Percentiles rank a stretch among this genome's conserved stretches.
phyloP scores from a whole-genome alignment of 192 early-diverging fungal species.

The Coemansia sp. region DNA sequence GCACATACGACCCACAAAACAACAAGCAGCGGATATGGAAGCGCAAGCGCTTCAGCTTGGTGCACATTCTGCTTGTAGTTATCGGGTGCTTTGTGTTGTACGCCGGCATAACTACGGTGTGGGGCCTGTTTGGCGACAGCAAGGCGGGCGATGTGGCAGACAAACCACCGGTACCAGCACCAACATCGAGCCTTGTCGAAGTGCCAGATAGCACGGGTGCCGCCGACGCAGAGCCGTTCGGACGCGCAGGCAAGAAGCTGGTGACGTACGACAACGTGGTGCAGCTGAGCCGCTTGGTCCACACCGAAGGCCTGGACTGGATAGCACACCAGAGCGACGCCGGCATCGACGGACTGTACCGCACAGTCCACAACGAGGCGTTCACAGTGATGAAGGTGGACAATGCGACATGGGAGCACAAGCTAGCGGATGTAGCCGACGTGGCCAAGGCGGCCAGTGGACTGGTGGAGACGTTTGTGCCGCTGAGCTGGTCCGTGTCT shows the following conservation, averaged over 20 bases:
- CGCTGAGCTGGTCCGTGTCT: conserved; percentile 63
- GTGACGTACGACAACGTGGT: conserved; percentile 44
- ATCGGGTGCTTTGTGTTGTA: conserved; percentile 40
- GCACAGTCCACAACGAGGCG: conserved; percentile 16
- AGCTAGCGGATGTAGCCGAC: conserved; percentile 27
- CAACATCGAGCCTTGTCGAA: neutral
- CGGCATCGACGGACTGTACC: conserved; percentile 44
- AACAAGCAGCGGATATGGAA: conserved; percentile 30
- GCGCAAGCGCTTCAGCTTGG: conserved; percentile 43
- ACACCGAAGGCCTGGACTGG: conserved; percentile 46
- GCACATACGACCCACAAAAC: conserved; percentile 30
- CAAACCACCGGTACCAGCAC: neutral
- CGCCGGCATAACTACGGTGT: conserved; percentile 16
- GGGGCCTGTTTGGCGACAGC: conserved; percentile 13
- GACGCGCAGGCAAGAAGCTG: conserved; percentile 38
- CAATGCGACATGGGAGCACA: conserved; percentile 39
- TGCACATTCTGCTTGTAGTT: conserved; percentile 29
- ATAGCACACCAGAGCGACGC: conserved; percentile 38
- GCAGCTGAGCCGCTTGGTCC: conserved; percentile 19
- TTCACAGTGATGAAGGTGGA: conserved; percentile 34
- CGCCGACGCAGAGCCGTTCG: conserved; percentile 10
- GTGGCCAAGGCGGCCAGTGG: conserved; percentile 25
- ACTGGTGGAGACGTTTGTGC: conserved; percentile 41
- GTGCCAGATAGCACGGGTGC: neutral
- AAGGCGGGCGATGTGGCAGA: neutral